phyloP scores from a whole-genome alignment of 2,329 filamentous ascomycete genomes.

The Bipolaris zeicola region DNA sequence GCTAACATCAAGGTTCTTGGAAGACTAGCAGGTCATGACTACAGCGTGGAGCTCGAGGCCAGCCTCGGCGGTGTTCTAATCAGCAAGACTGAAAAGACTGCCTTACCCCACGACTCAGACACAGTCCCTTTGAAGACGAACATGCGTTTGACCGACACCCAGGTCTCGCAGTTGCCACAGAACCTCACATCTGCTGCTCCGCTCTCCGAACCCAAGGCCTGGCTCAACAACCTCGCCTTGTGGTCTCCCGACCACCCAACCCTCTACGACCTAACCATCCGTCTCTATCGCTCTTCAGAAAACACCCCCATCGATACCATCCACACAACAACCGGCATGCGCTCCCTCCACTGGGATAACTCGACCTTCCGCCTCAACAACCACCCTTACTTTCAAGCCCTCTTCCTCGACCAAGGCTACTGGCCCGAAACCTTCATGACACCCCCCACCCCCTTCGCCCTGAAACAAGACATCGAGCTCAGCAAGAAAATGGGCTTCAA shows the following conservation, averaged over 20 bases:
- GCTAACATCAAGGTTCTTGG: constrained; percentile 59
- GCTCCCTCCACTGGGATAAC: constrained; percentile 65
- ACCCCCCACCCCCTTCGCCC: constrained; percentile 55
- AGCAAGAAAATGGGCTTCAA: constrained; percentile 68
- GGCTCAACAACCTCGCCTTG: constrained; percentile 64
- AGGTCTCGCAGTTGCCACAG: constrained; percentile 49
- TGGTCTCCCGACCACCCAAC: constrained; percentile 65
- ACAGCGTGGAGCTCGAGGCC: constrained; percentile 60
- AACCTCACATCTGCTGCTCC: constrained; percentile 38
- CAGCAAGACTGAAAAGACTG: constrained; percentile 50
- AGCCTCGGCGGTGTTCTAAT: constrained; percentile 58
- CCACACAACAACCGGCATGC: constrained; percentile 65
- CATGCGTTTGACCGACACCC: constrained; percentile 55
- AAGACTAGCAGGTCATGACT: constrained; percentile 54
- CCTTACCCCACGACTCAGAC: constrained; percentile 58
- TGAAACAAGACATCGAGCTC: constrained; percentile 61
- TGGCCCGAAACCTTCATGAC: constrained; percentile 67
- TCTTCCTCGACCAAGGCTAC: constrained; percentile 67
- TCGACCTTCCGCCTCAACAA: constrained; percentile 65
- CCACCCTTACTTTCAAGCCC: constrained; percentile 64
- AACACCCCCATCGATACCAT: constrained; percentile 59
- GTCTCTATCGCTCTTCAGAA: constrained; percentile 53
- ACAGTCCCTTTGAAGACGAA: constrained; percentile 55
- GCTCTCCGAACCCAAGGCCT: constrained; percentile 49
- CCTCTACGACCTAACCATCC: constrained; percentile 62